Base-by-base conservation (phyloP, 1,284 basidiomycete genomes). In the Pseudozyma thailandica region DNA sequence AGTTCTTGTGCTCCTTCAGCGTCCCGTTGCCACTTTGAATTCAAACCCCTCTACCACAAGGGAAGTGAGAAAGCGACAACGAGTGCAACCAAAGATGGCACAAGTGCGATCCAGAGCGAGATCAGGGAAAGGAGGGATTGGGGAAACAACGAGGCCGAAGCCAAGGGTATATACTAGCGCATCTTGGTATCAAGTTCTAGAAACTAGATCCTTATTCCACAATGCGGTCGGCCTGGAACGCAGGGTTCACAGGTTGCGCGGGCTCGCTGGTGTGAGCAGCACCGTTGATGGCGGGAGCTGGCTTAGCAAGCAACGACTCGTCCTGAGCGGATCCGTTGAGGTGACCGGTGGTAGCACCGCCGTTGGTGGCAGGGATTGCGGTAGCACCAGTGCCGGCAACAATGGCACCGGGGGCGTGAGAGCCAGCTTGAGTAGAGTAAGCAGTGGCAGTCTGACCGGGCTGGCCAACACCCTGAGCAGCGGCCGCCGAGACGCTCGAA, bases 241-340 rank as follows among this genome's bases (percentile, higher is more conserved):
- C 61, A 5, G 65, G 58, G 65, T 73, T 73, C 31, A 73, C 55
- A 28, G 71, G 64, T 51, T 73, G 71, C 3, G 30, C 52, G 8
- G 49, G 52, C 56, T 55, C 52, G 15, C 38, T 30, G 13, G 20
- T 64, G 52, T 63, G 56, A n/a, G 56, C 55, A 48, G 68, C 68
- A n/a, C 61, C 61, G 61, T 61, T 61, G 68, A 70, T 70, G 5
- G 66, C 66, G 16, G 66, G 66, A 5, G 66, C 70, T 16, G 63
- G 45, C 64, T 72, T 68, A 55, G 47, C 44, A 16, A 31, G 13
- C 54, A 46, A 21, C 50, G 59, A 55, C 6, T 50, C 65, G 25
- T 66, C 57, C 50, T 49, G 41, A 41, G 52, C 38, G 18, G 56
- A 25, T 10, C 44, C 44, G n/a, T 35, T 35, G 48, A 39, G 26